Evolutionary conservation across 768 basidiomycete species (phyloP), one percentile per base, ranked within the genome.

Genomic region (Leucocoprinus leucothites): DNA sequence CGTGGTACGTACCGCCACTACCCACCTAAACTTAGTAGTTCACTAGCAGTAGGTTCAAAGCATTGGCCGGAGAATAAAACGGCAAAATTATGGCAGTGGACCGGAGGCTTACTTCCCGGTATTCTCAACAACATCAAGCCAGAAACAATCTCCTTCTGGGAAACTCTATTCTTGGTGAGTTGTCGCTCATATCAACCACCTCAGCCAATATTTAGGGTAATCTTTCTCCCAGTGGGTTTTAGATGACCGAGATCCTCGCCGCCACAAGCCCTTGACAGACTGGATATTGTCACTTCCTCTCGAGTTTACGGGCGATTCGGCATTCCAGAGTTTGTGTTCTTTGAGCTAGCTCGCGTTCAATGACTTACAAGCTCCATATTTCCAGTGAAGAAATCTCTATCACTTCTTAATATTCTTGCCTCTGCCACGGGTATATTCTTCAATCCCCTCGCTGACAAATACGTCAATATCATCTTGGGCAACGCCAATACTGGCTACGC

Each of bases 261-360:
- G 94, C 19, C 84, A 82, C 59, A 71, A 82, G 56, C 79, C 82
- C 9, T 65, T 97, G 36, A 76, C 94, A 18, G 79, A 89, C 58
- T 95, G 90, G 84, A 82, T 94, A 54, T 64, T 89, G 28, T 74
- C 80, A 18, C 75, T 93, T 2, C 86, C 89, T 1, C 72, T 93
- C 3, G 94, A 97, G 60, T 91, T 95, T 67, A 80, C 82, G 34
- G 82, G 86, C 44, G 89, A 91, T 60, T 96, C 92, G 25, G 90
- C 91, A 2, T 97, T 97, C 67, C 81, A 86, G 60, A 87, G 92
- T 90, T 74, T 36, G 13, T 49, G 35, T 44, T 34, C 34, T 25
- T 53, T 53, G 35, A 49, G 40, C 28, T 53, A 36, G 42, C 25
- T 44, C 25, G 14, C 3, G 24, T 36, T 19, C 21, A 48, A 19